Percentiles rank a stretch among this genome's conserved stretches.
Conservation (phyloP, 345 rosid genomes). For the Eucalyptus rudis region DNA sequence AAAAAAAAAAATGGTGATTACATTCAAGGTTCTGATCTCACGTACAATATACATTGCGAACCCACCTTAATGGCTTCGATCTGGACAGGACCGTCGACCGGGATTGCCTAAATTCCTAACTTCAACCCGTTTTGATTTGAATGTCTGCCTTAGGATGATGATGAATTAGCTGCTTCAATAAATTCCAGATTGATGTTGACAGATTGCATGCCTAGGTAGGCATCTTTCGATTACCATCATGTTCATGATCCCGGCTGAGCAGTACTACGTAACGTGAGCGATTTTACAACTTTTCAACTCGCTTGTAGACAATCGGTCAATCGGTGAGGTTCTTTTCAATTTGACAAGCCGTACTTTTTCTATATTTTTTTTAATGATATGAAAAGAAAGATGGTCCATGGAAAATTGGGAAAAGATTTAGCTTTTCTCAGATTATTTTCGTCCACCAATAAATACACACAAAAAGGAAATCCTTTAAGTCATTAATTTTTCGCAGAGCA, state of each 20-base stretch:
- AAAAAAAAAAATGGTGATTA: rapidly evolving
- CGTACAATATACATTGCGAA: neutral
- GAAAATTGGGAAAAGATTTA: neutral
- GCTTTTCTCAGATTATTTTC: neutral
- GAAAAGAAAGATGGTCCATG: neutral
- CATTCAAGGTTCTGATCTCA: neutral
- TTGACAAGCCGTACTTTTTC: neutral
- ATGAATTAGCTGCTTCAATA: neutral
- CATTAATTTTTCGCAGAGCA: neutral
- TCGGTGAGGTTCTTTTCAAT: neutral
- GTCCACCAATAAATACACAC: neutral
- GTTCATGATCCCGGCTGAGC: neutral
- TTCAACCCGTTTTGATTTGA: neutral
- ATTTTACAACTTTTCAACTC: neutral
- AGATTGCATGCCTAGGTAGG: neutral
- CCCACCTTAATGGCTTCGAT: neutral
- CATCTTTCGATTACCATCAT: neutral
- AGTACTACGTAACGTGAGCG: neutral
- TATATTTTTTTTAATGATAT: neutral
- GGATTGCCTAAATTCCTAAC: neutral
- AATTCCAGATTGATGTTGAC: neutral
- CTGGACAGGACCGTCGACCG: neutral
- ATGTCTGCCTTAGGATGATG: neutral
- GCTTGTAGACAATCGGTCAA: neutral
- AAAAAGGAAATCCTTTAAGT: neutral